Evolutionary conservation across 2,329 filamentous ascomycete species (phyloP).

Genomic region (Ascocoryne sarcoides): DNA sequence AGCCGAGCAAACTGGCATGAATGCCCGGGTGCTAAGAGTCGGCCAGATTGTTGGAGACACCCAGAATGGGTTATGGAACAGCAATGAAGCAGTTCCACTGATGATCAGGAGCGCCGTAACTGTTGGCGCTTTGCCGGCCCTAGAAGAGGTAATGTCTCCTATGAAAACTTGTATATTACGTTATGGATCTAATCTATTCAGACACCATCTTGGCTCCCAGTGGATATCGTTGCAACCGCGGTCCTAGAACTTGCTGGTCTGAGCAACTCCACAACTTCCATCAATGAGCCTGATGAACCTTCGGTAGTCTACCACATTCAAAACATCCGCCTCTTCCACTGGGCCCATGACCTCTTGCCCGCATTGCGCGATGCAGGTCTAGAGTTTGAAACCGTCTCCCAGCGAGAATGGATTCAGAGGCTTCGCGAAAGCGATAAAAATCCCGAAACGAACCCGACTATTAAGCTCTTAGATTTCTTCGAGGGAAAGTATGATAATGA

Average conservation of each 20-base stretch:
- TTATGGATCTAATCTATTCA: too few species aligned
- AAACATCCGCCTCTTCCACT: constrained; percentile 39
- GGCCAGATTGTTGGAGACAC: constrained; percentile 45
- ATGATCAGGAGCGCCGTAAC: constrained; percentile 39
- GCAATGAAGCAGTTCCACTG: constrained; percentile 42
- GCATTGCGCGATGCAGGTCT: constrained; percentile 38
- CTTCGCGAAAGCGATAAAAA: constrained; percentile 35
- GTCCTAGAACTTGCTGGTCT: constrained; percentile 33
- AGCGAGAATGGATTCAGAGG: constrained; percentile 37
- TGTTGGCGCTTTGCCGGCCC: constrained; percentile 35
- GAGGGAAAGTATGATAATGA: too few species aligned
- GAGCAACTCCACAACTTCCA: not conserved
- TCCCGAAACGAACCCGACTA: too few species aligned
- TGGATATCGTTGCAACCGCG: constrained; percentile 35
- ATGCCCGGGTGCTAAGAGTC: constrained; percentile 34
- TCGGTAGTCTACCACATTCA: constrained; percentile 41
- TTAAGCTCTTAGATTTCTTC: too few species aligned
- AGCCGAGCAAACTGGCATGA: constrained; percentile 26
- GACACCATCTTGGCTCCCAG: constrained; percentile 37
- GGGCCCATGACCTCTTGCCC: constrained; percentile 44
- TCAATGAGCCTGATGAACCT: constrained; percentile 13
- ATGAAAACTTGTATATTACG: not conserved
- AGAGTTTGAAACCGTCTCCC: constrained; percentile 34
- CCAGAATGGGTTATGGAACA: constrained; percentile 40
- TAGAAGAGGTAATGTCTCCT: constrained; percentile 32